These are phyloP conservation scores for Trichocladium antarcticum DNA, from an alignment of 495 filamentous ascomycete species.

Conservation along the genomic window DNA sequence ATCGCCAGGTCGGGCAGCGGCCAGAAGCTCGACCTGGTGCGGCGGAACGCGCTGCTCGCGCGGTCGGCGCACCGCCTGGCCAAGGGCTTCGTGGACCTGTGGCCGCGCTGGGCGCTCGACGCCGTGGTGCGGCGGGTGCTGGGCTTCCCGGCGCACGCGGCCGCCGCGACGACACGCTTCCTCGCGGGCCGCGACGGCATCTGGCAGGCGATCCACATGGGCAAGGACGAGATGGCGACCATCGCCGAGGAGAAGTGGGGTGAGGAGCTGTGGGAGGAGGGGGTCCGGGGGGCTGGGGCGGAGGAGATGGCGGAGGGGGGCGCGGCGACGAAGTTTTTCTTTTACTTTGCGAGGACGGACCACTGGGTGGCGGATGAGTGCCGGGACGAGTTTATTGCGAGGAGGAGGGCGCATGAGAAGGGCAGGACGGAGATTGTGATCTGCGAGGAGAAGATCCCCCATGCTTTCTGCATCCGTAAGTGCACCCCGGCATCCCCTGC, in stretches of 20 bases:
- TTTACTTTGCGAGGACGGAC: constrained; percentile 70
- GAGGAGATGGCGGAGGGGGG: background rate
- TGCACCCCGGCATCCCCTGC: constrained; percentile 16
- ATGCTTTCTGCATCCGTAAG: constrained; percentile 74
- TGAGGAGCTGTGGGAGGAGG: constrained; percentile 65
- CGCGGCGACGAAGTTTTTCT: constrained; percentile 42
- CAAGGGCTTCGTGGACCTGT: constrained; percentile 34
- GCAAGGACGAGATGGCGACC: constrained; percentile 56
- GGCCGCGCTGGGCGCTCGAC: constrained; percentile 35
- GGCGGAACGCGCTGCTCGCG: constrained; percentile 45
- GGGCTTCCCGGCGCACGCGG: constrained; percentile 45
- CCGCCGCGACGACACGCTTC: constrained; percentile 51
- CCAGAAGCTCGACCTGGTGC: constrained; percentile 42
- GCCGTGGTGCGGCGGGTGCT: constrained; percentile 39
- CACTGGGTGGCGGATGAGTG: constrained; percentile 73
- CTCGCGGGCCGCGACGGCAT: constrained; percentile 53
- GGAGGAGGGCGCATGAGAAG: constrained; percentile 29
- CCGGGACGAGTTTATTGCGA: constrained; percentile 59
- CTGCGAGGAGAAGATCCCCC: constrained; percentile 60
- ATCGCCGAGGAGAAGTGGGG: constrained; percentile 73
- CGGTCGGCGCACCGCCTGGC: constrained; percentile 43
- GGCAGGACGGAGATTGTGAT: constrained; percentile 45
- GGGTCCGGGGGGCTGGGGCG: constrained; percentile 21
- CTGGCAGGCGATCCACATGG: constrained; percentile 54
- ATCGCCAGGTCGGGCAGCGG: constrained; percentile 58